Evolutionary conservation across 129 eudicot genomes (phyloP), one percentile per base, ranked within the genome.

Genomic region (Lactuca saligna): DNA sequence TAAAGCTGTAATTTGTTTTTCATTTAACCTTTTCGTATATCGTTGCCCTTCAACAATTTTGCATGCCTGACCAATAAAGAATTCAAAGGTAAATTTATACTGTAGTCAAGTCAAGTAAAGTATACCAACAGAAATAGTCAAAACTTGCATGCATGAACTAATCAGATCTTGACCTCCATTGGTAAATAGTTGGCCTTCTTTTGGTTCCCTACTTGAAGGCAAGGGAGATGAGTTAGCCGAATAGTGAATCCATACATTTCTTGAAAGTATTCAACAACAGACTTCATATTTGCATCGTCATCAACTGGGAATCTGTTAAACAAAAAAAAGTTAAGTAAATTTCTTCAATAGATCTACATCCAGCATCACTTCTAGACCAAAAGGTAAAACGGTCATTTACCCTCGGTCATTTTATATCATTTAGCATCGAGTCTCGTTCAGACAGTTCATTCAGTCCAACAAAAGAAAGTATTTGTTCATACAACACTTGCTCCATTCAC

Each of bases 31-130:
- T 65, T 85, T 84, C 13, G 97, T 74, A 56, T 82, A 84, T 60
- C 95, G 73, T 79, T 90, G 97, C n/a, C 97, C 97, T 77, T 86
- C 87, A 5, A 90, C 91, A 72, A 90, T 90, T 75, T 90, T 90
- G 78, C 97, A 90, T 55, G 85, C 94, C 93, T 89, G 64, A 13
- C 66, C 11, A 13, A 32, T 14, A 12, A 42, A 41, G 72, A 35
- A 50, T 2, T 2, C 13, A 42, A 42, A 9, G 49, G 49, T 42
- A 42, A 42, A 42, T 8, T 42, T 42, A 8, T 8, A 42, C 3
- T 42, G 44, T 39, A 7, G 44, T 39, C 44, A 35, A 57, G 17
- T 14, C 16, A 50, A 37, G 15, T 20, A 20, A 20, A 4, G 39
- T 6, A 35, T 3, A 6, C 39, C 5, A 39, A 39, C 44, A 39